Evolutionary conservation across 768 basidiomycete genomes (phyloP).

Genomic region (Mycena haematopus): DNA sequence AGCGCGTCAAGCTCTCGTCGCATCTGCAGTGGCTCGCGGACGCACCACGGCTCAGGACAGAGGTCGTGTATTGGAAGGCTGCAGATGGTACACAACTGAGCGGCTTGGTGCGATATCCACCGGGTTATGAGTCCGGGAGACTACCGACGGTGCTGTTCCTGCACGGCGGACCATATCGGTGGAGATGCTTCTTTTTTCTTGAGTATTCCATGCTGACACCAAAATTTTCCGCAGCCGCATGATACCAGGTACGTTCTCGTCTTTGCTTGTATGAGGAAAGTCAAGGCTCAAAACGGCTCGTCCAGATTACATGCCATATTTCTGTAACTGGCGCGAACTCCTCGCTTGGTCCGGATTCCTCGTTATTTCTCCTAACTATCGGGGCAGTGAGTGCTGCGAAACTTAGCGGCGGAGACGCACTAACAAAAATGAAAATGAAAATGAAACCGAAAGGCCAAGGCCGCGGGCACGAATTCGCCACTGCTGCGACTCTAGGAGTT

Average conservation of each 20-base stretch:
- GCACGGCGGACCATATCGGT: slow-evolving; percentile 45
- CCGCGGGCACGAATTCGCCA: slow-evolving; percentile 41
- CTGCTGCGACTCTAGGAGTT: slow-evolving; percentile 39
- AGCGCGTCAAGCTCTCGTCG: slow-evolving; percentile 37
- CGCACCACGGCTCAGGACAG: slow-evolving; percentile 35
- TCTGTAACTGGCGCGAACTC: slow-evolving; percentile 46
- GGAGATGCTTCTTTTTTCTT: slow-evolving; percentile 4
- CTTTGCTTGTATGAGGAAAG: neutral
- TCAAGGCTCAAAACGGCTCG: neutral
- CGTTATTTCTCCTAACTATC: slow-evolving; percentile 45
- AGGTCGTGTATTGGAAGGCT: slow-evolving; percentile 39
- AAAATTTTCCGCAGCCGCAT: slow-evolving; percentile 22
- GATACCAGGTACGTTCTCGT: slow-evolving; percentile 19
- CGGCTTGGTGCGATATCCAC: slow-evolving; percentile 42
- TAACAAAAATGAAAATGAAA: slow-evolving; percentile 1
- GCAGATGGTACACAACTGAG: slow-evolving; percentile 39
- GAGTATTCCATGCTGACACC: neutral
- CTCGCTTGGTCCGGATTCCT: slow-evolving; percentile 43
- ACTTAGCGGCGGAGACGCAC: neutral
- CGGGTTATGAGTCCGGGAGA: slow-evolving; percentile 30
- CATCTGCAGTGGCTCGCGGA: slow-evolving; percentile 42
- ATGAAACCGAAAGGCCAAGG: slow-evolving; percentile 39
- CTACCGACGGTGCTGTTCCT: slow-evolving; percentile 41
- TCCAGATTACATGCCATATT: slow-evolving; percentile 47
- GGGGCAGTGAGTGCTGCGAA: slow-evolving; percentile 37